Evolutionary conservation across 768 basidiomycete species (phyloP).

Genomic region (Leucocoprinus sp.): DNA sequence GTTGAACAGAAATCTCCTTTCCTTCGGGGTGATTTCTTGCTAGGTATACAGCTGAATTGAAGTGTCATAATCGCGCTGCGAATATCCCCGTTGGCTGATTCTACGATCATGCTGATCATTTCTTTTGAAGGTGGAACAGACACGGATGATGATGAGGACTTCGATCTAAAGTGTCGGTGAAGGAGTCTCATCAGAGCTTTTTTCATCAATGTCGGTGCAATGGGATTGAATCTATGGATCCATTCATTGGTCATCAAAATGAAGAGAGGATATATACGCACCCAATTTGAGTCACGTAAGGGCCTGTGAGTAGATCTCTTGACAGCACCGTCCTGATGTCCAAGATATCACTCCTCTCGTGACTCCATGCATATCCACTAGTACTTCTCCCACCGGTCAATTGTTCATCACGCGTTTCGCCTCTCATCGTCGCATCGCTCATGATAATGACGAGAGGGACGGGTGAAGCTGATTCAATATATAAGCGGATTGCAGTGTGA

Average conservation of each 20-base stretch:
- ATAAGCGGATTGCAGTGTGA: constrained; percentile 55
- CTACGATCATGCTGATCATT: constrained; percentile 66
- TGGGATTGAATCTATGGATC: constrained; percentile 72
- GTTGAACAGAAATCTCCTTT: constrained; percentile 25
- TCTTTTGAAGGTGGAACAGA: constrained; percentile 46
- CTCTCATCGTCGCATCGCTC: constrained; percentile 75
- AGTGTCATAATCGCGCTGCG: constrained; percentile 89
- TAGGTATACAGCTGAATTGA: constrained; percentile 68
- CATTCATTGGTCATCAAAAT: constrained; percentile 2
- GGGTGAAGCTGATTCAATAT: constrained; percentile 35
- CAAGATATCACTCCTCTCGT: constrained; percentile 37
- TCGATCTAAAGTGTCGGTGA: constrained; percentile 33
- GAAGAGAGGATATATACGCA: constrained; percentile 27
- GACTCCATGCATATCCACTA: constrained; percentile 26
- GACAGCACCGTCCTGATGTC: constrained; percentile 67
- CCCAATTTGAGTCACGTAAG: constrained; percentile 76
- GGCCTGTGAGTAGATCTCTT: constrained; percentile 55
- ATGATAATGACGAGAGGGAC: constrained; percentile 76
- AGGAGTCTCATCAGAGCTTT: constrained; percentile 66
- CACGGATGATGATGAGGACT: constrained; percentile 14
- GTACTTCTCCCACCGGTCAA: constrained; percentile 27
- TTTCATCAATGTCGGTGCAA: constrained; percentile 78
- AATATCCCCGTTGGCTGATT: constrained; percentile 84
- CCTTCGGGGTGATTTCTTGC: constrained; percentile 20
- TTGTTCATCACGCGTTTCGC: constrained; percentile 50